phyloP scores from a whole-genome alignment of 2,329 filamentous ascomycete species.

The Hypoxylon sp. region DNA sequence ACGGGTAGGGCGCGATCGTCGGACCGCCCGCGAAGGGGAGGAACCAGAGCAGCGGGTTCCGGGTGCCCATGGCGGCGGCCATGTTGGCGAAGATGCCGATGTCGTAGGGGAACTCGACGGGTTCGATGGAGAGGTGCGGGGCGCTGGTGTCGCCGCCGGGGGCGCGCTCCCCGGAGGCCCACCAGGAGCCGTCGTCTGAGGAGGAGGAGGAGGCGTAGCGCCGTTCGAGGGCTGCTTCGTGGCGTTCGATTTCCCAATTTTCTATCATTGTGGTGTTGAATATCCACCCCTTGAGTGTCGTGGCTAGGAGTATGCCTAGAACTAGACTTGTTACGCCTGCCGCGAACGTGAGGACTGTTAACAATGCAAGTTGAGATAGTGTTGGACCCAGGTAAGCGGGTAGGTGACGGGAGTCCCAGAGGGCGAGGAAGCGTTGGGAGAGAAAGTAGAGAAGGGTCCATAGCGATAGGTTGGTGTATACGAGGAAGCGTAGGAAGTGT shows the following conservation, averaged over 20 bases:
- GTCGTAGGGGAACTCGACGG: constrained; percentile 87
- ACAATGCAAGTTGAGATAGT: constrained; percentile 69
- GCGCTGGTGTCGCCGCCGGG: constrained; percentile 56
- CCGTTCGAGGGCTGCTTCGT: constrained; percentile 69
- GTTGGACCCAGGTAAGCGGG: constrained; percentile 83
- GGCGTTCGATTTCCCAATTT: constrained; percentile 79
- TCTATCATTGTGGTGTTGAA: constrained; percentile 87
- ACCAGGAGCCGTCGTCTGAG: constrained; percentile 57
- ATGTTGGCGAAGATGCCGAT: constrained; percentile 82
- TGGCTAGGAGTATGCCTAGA: constrained; percentile 75
- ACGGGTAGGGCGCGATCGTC: constrained; percentile 55
- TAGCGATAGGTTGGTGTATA: constrained; percentile 77
- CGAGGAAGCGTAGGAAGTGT: constrained; percentile 84
- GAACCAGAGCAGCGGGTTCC: constrained; percentile 77
- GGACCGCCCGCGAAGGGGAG: constrained; percentile 74
- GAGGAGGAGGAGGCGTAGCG: constrained; percentile 53
- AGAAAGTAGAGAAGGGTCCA: constrained; percentile 74
- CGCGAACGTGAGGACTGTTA: constrained; percentile 72
- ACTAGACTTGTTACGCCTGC: constrained; percentile 73
- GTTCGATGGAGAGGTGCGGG: constrained; percentile 66
- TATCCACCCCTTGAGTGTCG: constrained; percentile 72
- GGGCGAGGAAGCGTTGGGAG: constrained; percentile 68
- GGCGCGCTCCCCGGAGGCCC: constrained; percentile 50
- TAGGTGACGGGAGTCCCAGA: constrained; percentile 77
- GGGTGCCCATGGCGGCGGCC: constrained; percentile 80